A percentile compares a stretch with the other conserved stretches of the same genome.
These are phyloP conservation scores for Coprinellus micaceus DNA, from an alignment of 768 basidiomycete genomes.

Conservation along the genomic window DNA sequence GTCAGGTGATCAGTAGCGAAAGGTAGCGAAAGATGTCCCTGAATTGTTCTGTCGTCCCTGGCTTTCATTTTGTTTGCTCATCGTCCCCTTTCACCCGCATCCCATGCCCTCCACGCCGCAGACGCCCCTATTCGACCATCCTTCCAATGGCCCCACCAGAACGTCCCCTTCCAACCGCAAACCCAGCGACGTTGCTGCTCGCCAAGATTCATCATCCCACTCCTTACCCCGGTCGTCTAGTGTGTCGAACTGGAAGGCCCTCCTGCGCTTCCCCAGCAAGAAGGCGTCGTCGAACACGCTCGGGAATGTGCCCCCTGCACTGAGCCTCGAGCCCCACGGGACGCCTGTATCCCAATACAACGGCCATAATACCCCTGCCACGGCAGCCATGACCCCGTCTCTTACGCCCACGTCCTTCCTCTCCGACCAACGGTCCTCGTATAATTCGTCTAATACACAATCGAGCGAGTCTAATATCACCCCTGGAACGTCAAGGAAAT, in stretches of 20 bases:
- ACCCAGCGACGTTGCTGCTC: too few relatives aligned
- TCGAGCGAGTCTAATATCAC: conserved; percentile 66
- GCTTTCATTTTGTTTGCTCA: neutral
- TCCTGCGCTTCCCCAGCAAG: conserved; percentile 61
- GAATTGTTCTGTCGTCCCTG: neutral
- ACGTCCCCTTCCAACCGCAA: too few relatives aligned
- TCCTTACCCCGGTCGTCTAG: conserved; percentile 30
- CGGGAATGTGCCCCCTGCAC: conserved; percentile 35
- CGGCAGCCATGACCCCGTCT: conserved; percentile 37
- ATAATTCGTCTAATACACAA: conserved; percentile 72
- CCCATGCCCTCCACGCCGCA: conserved; percentile 19
- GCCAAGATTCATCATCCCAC: conserved; percentile 17
- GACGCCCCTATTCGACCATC: conserved; percentile 19
- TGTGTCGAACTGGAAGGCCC: conserved; percentile 58
- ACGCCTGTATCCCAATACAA: conserved; percentile 31
- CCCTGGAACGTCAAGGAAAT: conserved; percentile 15
- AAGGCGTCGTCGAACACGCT: conserved; percentile 57
- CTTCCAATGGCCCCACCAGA: too few relatives aligned
- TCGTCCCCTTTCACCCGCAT: conserved; percentile 17
- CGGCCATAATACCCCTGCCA: conserved; percentile 36
- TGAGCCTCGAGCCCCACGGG: conserved; percentile 49
- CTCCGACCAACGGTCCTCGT: conserved; percentile 68
- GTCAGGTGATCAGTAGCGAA: conserved; percentile 4
- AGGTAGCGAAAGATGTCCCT: conserved; percentile 7
- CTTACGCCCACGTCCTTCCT: conserved; percentile 53